Percentiles rank a stretch among this genome's conserved stretches.
phyloP scores from a whole-genome alignment of 257 asterid species.

The Coffea canephora region DNA sequence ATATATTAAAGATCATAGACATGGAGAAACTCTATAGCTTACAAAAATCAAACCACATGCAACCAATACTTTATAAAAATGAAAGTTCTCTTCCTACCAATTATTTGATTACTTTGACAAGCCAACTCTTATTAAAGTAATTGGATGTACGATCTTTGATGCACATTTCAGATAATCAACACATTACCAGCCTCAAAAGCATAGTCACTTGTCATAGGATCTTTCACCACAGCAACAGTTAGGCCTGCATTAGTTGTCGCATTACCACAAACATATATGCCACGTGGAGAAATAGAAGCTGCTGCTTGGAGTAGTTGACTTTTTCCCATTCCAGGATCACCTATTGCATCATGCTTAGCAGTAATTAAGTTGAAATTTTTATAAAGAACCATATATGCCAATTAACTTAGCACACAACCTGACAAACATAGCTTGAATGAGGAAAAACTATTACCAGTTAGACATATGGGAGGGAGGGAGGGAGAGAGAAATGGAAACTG shows the following conservation, averaged over 20 bases:
- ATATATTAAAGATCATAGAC: background rate
- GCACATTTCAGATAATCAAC: constrained; percentile 3
- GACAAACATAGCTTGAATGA: background rate
- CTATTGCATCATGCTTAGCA: constrained; percentile 29
- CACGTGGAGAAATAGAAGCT: constrained; percentile 97
- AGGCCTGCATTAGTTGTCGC: constrained; percentile 98
- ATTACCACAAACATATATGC: constrained; percentile 94
- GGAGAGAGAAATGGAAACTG: background rate
- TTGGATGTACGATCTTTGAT: background rate
- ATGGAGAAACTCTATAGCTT: background rate
- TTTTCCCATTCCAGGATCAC: constrained; percentile 99
- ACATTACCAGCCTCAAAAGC: constrained; percentile 95
- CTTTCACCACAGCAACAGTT: constrained; percentile 97
- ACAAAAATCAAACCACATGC: constrained; percentile 2
- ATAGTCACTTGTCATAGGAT: constrained; percentile 85
- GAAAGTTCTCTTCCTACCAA: background rate
- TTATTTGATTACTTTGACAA: background rate
- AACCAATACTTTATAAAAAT: background rate
- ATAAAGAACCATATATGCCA: background rate
- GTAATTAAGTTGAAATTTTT: background rate
- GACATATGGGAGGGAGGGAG: background rate
- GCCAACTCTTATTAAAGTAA: background rate
- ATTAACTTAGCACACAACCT: background rate
- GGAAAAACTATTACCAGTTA: background rate
- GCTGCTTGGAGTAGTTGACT: constrained; percentile 98